Base-by-base conservation (phyloP, 768 basidiomycete species). In the Suillus sp. region DNA sequence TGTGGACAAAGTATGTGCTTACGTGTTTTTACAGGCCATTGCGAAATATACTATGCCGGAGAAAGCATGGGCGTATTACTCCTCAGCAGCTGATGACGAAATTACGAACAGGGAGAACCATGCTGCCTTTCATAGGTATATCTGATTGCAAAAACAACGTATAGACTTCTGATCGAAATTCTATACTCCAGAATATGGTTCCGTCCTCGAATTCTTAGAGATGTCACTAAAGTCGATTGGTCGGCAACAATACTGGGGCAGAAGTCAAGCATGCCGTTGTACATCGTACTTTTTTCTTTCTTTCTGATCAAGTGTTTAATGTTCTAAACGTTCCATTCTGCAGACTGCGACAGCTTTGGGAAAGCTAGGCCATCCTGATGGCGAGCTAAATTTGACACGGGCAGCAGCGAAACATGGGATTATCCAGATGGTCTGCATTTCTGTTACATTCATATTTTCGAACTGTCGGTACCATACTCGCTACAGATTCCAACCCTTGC, bases 41-140 rank as follows among this genome's bases (percentile, higher is more conserved):
- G 93, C 93, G 3, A 90, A 84, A 75, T 79, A 83, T 67, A 88
- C 91, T 13, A 87, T 97, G 78, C 77, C 87, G 2, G 86, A 88
- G 38, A 91, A 92, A 71, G 92, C 92, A 1, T 96, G 95, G 94
- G 93, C 93, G 2, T 94, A 94, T 72, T 94, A 96, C 71, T 92
- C 90, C 0, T 93, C 92, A 10, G 93, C 93, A 16, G 87, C 95
- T 7, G 95, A 96, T 73, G 94, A 96, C 68, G 93, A 95, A 77
- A 92, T 93, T 56, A 93, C 92, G 40, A 80, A 84, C 63, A 81
- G 93, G 55, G 93, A 95, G 74, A 95, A 95, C 69, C 92, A 91
- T 65, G 83, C 87, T 54, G 95, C 93, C 1, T 97, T 88, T 72
- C 94, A 96, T 67, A 82, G 95, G 91, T 87, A 58, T 57, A 40